These are phyloP conservation scores for Alternaria ethzedia DNA, from an alignment of 2,329 filamentous ascomycete genomes.

Conservation along the genomic window DNA sequence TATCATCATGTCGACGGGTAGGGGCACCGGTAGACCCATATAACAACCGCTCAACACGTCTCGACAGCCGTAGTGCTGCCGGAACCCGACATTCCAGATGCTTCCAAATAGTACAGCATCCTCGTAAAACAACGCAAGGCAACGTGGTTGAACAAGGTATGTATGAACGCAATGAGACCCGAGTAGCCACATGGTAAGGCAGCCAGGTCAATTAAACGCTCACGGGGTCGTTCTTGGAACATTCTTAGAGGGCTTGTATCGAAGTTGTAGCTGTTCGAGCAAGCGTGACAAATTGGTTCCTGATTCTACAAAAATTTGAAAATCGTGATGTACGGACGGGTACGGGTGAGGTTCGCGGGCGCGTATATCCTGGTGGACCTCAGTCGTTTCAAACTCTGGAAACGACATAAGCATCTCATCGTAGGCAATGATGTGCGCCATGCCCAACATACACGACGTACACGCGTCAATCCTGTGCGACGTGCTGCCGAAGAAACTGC, in stretches of 20 bases:
- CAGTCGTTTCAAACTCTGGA: background rate
- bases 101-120: background rate
- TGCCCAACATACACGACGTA: background rate
- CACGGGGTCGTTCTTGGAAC: constrained; percentile 45
- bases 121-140: background rate
- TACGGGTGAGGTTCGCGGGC: background rate
- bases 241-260: constrained; percentile 49
- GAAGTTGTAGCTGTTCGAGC: constrained; percentile 45
- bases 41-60: background rate
- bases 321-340: background rate
- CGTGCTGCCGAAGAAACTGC: background rate
- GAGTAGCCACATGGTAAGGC: constrained; percentile 40
- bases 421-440: background rate
- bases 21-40: background rate
- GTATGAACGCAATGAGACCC: constrained; percentile 49
- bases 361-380: background rate
- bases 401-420: background rate
- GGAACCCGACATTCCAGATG: background rate
- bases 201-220: constrained; percentile 50
- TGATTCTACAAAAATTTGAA: background rate
- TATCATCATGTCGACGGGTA: background rate
- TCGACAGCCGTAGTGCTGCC: background rate
- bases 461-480: background rate
- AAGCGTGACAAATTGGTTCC: constrained; percentile 52
- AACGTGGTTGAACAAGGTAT: constrained; percentile 11